Evolutionary conservation across 805 yeast species (phyloP).

Genomic region (Kluyveromyces aestuarii): DNA sequence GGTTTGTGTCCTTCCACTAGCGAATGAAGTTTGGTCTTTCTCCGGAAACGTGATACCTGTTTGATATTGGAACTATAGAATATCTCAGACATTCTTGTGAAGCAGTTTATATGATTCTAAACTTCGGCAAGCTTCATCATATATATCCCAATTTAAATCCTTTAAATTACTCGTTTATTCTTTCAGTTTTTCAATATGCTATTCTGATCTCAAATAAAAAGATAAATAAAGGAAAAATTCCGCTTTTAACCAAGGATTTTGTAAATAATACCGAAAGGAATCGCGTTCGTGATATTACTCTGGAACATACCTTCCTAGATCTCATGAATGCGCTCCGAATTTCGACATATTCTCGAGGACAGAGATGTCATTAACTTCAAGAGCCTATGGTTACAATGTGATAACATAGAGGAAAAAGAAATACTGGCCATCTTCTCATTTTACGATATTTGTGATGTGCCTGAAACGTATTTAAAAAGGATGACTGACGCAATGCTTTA

Average conservation of each 20-base stretch:
- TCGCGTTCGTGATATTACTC: not conserved
- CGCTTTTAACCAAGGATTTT: too few species aligned
- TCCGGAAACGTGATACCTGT: conserved; percentile 20
- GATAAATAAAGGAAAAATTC: conserved; percentile 3
- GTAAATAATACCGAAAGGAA: too few species aligned
- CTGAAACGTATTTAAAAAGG: not conserved
- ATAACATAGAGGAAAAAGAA: conserved; percentile 2
- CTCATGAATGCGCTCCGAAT: not conserved
- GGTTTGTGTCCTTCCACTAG: not conserved
- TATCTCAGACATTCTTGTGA: conserved; percentile 13
- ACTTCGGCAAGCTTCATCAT: not conserved
- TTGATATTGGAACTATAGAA: conserved; percentile 25
- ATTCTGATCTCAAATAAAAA: not conserved
- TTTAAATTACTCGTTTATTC: too few species aligned
- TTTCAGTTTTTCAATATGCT: not conserved
- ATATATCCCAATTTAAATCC: too few species aligned
- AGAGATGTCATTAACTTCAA: conserved; percentile 17
- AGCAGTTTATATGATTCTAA: too few species aligned
- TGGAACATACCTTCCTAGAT: not conserved
- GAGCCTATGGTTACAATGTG: conserved; percentile 16
- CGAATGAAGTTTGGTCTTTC: conserved; percentile 8
- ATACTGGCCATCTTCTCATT: conserved; percentile 22
- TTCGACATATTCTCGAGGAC: conserved; percentile 11
- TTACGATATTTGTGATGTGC: conserved; percentile 17
- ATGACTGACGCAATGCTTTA: conserved; percentile 10